Percentiles rank a stretch among this genome's conserved stretches.
Evolutionary conservation across 495 filamentous ascomycete genomes (phyloP).

Genomic region (Trichoderma asperelloides): DNA sequence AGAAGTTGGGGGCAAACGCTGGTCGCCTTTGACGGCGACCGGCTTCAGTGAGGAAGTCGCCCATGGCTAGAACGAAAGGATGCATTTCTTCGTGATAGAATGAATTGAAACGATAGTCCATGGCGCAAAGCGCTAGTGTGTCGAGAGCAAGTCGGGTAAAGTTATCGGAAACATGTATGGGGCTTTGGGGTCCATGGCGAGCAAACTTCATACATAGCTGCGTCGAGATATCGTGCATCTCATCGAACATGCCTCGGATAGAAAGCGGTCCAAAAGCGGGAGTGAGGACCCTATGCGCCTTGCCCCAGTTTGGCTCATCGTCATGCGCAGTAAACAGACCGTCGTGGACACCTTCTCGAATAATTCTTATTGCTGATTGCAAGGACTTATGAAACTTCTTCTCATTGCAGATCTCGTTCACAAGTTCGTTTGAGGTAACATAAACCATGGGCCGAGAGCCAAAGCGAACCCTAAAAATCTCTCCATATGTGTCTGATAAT

Average conservation of each 20-base stretch:
- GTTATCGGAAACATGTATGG: slow-evolving; percentile 57
- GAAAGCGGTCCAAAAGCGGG: no score
- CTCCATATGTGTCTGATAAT: no score
- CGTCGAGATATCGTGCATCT: slow-evolving; percentile 59
- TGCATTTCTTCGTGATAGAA: slow-evolving; percentile 61
- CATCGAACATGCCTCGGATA: slow-evolving; percentile 49
- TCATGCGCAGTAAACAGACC: no score
- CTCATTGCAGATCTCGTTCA: no score
- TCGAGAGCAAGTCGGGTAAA: slow-evolving; percentile 70
- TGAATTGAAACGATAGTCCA: slow-evolving; percentile 69
- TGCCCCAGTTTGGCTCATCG: no score
- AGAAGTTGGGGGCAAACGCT: slow-evolving; percentile 36
- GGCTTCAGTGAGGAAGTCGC: slow-evolving; percentile 45
- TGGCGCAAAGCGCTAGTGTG: slow-evolving; percentile 61
- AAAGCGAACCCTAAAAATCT: no score
- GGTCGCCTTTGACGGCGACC: slow-evolving; percentile 41
- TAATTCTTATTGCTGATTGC: no score
- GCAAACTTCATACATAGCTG: slow-evolving; percentile 74
- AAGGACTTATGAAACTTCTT: no score
- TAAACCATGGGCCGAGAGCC: no score
- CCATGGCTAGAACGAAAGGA: slow-evolving; percentile 61
- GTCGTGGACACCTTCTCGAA: no score
- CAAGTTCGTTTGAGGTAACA: no score
- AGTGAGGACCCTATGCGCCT: no score
- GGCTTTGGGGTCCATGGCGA: slow-evolving; percentile 45